Conservation (phyloP, 2,329 filamentous ascomycete genomes). For the Aureobasidium mangrovei region DNA sequence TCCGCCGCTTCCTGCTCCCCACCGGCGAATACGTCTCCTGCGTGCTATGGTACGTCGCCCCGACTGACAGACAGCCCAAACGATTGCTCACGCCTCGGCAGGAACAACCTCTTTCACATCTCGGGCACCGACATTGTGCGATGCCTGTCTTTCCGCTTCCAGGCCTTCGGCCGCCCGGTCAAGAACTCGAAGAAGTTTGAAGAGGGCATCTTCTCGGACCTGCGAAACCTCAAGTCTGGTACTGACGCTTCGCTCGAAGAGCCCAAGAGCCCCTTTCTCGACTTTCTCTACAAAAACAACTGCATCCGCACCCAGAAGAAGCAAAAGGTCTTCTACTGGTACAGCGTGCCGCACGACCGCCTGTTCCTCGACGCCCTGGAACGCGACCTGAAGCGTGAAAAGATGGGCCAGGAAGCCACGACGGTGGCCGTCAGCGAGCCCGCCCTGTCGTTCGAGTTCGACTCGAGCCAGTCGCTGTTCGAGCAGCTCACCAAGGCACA, state of each 20-base stretch:
- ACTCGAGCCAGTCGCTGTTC: slow-evolving; percentile 96
- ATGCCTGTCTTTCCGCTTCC: slow-evolving; percentile 95
- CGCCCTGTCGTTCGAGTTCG: slow-evolving; percentile 95
- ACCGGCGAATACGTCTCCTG: slow-evolving; percentile 99
- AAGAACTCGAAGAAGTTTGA: slow-evolving; percentile 99
- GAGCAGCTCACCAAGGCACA: slow-evolving; percentile 99
- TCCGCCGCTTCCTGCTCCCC: slow-evolving; percentile 86
- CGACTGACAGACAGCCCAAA: slow-evolving; percentile 18
- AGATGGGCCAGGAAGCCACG: slow-evolving; percentile 97
- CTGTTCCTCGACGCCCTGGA: slow-evolving; percentile 96
- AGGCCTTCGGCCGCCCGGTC: slow-evolving; percentile 94
- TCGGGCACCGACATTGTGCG: slow-evolving; percentile 97
- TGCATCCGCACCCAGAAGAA: slow-evolving; percentile 99
- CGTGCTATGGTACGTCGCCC: slow-evolving; percentile 63
- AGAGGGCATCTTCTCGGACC: slow-evolving; percentile 97
- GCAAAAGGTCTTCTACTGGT: slow-evolving; percentile 99
- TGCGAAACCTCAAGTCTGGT: slow-evolving; percentile 95
- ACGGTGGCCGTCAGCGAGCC: slow-evolving; percentile 96
- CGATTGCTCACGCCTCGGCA: slow-evolving; percentile 25
- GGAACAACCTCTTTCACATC: slow-evolving; percentile 99
- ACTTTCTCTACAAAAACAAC: slow-evolving; percentile 99
- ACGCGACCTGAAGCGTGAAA: slow-evolving; percentile 95
- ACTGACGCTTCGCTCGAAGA: slow-evolving; percentile 97
- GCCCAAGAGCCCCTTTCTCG: slow-evolving; percentile 95
- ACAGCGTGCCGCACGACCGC: slow-evolving; percentile 94